Conservation (phyloP, 228 moss, liverwort and hornwort genomes). For the Sphagnum fallax region DNA sequence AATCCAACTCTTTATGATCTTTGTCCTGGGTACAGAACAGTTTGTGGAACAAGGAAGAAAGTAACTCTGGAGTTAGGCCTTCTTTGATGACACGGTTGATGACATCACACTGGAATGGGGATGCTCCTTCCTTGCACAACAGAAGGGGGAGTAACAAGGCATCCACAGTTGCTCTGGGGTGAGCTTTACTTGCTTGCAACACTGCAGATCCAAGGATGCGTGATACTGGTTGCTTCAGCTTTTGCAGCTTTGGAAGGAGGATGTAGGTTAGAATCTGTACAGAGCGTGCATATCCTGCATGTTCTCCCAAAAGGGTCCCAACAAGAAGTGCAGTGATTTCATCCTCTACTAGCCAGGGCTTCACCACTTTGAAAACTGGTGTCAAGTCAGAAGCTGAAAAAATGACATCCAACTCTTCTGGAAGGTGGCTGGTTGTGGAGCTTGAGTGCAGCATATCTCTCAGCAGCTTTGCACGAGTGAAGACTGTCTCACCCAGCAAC, state of each 20-base stretch:
- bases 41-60: conserved; percentile 41
- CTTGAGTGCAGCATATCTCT: conserved; percentile 35
- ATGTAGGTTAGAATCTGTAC: conserved; percentile 45
- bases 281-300: conserved; percentile 64
- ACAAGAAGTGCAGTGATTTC: conserved; percentile 60
- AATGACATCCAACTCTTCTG: conserved; percentile 39
- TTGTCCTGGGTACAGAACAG: conserved; percentile 27
- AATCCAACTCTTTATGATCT: conserved; percentile 11
- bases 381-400: conserved; percentile 26
- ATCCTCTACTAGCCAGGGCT: conserved; percentile 71
- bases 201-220: conserved; percentile 44
- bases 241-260: conserved; percentile 60
- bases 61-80: conserved; percentile 38
- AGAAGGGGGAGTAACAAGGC: conserved; percentile 55
- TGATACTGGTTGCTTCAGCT: conserved; percentile 49
- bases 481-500: conserved; percentile 42
- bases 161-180: conserved; percentile 70
- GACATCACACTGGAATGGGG: conserved; percentile 55
- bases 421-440: conserved; percentile 28
- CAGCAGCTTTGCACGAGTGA: conserved; percentile 31
- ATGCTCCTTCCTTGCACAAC: conserved; percentile 24
- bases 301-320: conserved; percentile 50
- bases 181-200: conserved; percentile 65
- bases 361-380: conserved; percentile 36
- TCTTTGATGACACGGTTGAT: conserved; percentile 71